Conservation (phyloP, 1,139 yeast species). For the Geotrichum macrosporum region DNA sequence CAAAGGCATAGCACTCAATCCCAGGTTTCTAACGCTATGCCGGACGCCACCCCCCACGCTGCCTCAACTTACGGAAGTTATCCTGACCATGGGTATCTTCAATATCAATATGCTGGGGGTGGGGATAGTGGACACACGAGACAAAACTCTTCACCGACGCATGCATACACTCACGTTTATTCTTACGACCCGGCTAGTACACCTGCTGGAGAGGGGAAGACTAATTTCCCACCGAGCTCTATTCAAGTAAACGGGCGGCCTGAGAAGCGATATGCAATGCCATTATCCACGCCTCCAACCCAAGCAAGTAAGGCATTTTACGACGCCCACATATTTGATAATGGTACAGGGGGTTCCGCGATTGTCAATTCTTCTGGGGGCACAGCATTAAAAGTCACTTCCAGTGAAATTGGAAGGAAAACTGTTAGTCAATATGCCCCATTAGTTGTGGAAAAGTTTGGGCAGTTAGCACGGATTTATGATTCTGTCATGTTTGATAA, state of each 20-base stretch:
- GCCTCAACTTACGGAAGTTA: slow-evolving; percentile 17
- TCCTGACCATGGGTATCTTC: slow-evolving; percentile 17
- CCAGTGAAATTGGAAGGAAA: slow-evolving; percentile 13
- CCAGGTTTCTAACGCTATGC: slow-evolving; percentile 18
- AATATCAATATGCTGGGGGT: slow-evolving; percentile 13
- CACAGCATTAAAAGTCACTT: slow-evolving; percentile 2
- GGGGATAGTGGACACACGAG: slow-evolving; percentile 20
- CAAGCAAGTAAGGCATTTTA: not conserved
- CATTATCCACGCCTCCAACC: slow-evolving; percentile 19
- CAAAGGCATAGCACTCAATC: slow-evolving; percentile 6
- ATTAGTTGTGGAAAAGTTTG: slow-evolving; percentile 46
- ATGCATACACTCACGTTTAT: slow-evolving; percentile 17
- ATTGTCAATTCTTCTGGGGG: slow-evolving; percentile 28
- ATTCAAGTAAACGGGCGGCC: slow-evolving; percentile 8
- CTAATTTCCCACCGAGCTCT: not conserved
- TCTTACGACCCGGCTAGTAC: slow-evolving; percentile 18
- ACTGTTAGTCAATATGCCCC: slow-evolving; percentile 36
- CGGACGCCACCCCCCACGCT: slow-evolving; percentile 18
- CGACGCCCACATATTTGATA: slow-evolving; percentile 2
- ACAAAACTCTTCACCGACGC: slow-evolving; percentile 31
- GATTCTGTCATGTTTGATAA: slow-evolving; percentile 51
- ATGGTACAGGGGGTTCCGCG: slow-evolving; percentile 41
- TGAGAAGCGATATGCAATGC: slow-evolving; percentile 1
- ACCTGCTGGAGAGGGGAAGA: slow-evolving; percentile 10
- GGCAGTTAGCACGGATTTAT: slow-evolving; percentile 52